phyloP scores from a whole-genome alignment of 2,329 filamentous ascomycete species.

The Pestalotiopsis sp. region DNA sequence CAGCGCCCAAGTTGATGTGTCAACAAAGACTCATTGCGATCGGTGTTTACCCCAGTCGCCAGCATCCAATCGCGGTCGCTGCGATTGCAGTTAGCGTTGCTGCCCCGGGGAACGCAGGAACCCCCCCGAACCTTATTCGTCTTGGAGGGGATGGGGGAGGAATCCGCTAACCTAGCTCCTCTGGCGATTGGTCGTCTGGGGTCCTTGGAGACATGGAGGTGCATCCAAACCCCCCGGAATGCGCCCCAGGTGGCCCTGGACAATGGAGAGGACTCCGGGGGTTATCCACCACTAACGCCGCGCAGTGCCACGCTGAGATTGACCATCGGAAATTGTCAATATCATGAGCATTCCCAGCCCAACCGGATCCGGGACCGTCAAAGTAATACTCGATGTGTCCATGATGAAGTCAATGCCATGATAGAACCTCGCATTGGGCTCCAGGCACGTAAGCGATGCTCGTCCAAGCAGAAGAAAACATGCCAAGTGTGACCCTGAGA shows the following conservation, averaged over 20 bases:
- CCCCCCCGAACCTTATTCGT: background rate
- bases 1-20: background rate
- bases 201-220: background rate
- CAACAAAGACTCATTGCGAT: conserved; percentile 4
- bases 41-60: conserved; percentile 8
- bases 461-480: too few relatives aligned
- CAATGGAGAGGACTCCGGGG: background rate
- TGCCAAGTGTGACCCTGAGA: too few relatives aligned
- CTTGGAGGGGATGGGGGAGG: background rate
- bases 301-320: background rate
- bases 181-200: background rate
- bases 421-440: too few relatives aligned
- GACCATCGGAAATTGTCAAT: background rate
- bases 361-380: background rate
- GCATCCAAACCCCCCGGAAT: background rate
- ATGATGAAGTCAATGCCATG: too few relatives aligned
- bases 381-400: background rate
- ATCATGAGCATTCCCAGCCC: background rate
- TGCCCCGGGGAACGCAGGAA: background rate
- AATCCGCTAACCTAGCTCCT: background rate
- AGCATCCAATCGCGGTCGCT: background rate
- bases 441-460: too few relatives aligned
- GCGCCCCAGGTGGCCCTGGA: background rate
- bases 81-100: background rate
- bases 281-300: background rate